These are phyloP conservation scores for Cercospora janseana DNA, from an alignment of 2,329 filamentous ascomycete genomes.

Conservation along the genomic window DNA sequence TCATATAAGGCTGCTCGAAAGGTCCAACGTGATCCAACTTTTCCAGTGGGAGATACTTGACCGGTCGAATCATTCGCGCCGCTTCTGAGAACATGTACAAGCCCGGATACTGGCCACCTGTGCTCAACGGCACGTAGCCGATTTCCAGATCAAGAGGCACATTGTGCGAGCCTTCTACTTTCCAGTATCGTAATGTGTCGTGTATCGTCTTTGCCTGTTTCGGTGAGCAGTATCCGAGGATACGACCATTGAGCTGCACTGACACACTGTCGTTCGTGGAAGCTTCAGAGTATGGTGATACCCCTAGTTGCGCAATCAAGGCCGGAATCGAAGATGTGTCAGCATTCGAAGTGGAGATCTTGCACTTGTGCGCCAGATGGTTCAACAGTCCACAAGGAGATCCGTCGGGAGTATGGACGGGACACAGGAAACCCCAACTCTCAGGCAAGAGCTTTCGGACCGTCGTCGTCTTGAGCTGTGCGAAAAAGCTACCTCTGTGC, in stretches of 20 bases:
- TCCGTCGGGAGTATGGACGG: slow-evolving; percentile 96
- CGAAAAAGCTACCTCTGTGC: slow-evolving; percentile 97
- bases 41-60: slow-evolving; percentile 85
- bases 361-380: slow-evolving; percentile 92
- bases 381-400: slow-evolving; percentile 91
- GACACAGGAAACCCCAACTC: slow-evolving; percentile 97
- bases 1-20: slow-evolving; percentile 97
- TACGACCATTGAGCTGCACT: slow-evolving; percentile 84
- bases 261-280: slow-evolving; percentile 80
- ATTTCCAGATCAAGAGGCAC: slow-evolving; percentile 86
- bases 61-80: slow-evolving; percentile 83
- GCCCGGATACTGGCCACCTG: slow-evolving; percentile 92
- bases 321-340: slow-evolving; percentile 73
- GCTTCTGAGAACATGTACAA: slow-evolving; percentile 88
- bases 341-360: slow-evolving; percentile 72
- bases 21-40: slow-evolving; percentile 87
- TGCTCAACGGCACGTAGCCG: slow-evolving; percentile 83
- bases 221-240: slow-evolving; percentile 87
- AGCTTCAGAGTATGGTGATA: slow-evolving; percentile 72
- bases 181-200: slow-evolving; percentile 90
- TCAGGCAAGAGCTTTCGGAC: slow-evolving; percentile 94
- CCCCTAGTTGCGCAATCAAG: slow-evolving; percentile 75
- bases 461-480: slow-evolving; percentile 93
- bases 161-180: slow-evolving; percentile 79
- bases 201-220: slow-evolving; percentile 77